These are phyloP conservation scores for Kwoniella bestiolae DNA, from an alignment of 768 basidiomycete species.

Conservation along the genomic window DNA sequence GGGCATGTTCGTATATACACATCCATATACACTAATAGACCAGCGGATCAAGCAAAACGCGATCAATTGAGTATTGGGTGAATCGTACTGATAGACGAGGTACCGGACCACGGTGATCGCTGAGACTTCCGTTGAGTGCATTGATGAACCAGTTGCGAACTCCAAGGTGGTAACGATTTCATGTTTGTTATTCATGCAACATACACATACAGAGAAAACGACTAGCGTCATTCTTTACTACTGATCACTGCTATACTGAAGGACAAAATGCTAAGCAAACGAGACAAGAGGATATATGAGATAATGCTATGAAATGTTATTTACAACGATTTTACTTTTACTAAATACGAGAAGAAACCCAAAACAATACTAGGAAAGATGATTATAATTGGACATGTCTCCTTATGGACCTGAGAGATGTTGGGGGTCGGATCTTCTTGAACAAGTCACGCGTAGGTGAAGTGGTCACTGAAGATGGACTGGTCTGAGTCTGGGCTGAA, in stretches of 20 bases:
- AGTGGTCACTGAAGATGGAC: slow-evolving; percentile 17
- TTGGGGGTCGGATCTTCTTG: slow-evolving; percentile 30
- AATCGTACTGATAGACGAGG: no score
- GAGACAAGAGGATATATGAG: background rate
- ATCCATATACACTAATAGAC: no score
- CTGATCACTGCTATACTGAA: background rate
- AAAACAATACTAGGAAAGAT: background rate
- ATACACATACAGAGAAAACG: background rate
- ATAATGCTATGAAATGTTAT: background rate
- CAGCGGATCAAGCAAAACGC: no score
- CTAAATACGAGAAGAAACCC: background rate
- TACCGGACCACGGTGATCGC: no score
- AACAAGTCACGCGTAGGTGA: slow-evolving; percentile 32
- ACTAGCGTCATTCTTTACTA: background rate
- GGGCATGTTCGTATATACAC: no score
- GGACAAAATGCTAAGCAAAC: background rate
- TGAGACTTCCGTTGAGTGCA: no score
- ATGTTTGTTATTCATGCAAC: background rate
- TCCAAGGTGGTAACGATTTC: background rate
- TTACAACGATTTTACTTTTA: background rate
- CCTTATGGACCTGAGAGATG: slow-evolving; percentile 30
- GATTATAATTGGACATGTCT: slow-evolving; percentile 24
- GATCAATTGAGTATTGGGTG: no score
- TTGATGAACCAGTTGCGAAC: background rate
- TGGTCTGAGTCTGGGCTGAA: slow-evolving; percentile 1